phyloP scores from a whole-genome alignment of 495 filamentous ascomycete species.

The Hypoxylon lenormandii region DNA sequence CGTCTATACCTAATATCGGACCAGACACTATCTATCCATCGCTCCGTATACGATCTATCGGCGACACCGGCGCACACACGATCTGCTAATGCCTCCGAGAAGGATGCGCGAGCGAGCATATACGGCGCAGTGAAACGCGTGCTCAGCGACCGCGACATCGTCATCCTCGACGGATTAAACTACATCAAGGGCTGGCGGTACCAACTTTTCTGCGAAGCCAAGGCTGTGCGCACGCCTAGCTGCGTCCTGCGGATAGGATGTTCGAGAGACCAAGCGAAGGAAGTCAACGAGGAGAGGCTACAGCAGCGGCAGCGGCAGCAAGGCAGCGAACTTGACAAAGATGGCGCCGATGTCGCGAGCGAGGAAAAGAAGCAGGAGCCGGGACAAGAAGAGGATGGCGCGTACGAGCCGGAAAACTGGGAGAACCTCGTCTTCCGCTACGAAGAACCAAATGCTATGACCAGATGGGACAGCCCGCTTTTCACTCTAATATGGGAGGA shows the following conservation, averaged over 20 bases:
- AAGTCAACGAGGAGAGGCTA: slow-evolving; percentile 67
- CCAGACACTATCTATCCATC: slow-evolving; percentile 70
- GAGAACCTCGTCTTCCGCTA: slow-evolving; percentile 95
- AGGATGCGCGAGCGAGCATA: slow-evolving; percentile 87
- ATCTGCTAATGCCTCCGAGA: slow-evolving; percentile 76
- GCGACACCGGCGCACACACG: slow-evolving; percentile 62
- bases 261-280: slow-evolving; percentile 72
- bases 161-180: slow-evolving; percentile 89
- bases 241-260: slow-evolving; percentile 90
- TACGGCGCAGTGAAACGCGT: slow-evolving; percentile 87
- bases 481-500: slow-evolving; percentile 91
- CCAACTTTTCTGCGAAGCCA: slow-evolving; percentile 94
- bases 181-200: slow-evolving; percentile 99
- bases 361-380: slow-evolving; percentile 25
- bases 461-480: slow-evolving; percentile 91
- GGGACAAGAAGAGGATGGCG: slow-evolving; percentile 59
- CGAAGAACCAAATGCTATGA: slow-evolving; percentile 96
- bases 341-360: not conserved
- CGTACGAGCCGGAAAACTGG: slow-evolving; percentile 76
- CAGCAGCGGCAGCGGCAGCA: slow-evolving; percentile 28
- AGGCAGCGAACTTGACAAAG: not conserved
- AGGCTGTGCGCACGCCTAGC: slow-evolving; percentile 82
- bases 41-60: slow-evolving; percentile 71
- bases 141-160: slow-evolving; percentile 81
- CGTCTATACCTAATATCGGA: slow-evolving; percentile 77